Conservation (phyloP, 2,329 filamentous ascomycete genomes). For the Didymella arachidicola region DNA sequence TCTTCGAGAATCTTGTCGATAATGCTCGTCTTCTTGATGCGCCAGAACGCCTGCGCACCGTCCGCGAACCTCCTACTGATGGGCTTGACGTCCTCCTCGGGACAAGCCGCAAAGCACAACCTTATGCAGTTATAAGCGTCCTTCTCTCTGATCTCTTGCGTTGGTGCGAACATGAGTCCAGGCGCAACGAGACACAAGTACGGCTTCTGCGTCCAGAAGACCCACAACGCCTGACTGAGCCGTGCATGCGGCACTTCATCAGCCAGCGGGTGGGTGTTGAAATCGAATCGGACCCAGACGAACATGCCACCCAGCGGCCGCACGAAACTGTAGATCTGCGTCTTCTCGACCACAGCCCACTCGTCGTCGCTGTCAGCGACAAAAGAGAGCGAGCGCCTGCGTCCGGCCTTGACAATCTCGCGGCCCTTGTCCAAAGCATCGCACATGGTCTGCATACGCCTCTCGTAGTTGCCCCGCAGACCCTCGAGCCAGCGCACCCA, state of each 20-base stretch:
- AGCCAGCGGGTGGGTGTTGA: constrained; percentile 76
- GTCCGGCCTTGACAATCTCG: constrained; percentile 69
- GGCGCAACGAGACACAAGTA: constrained; percentile 74
- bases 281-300: constrained; percentile 78
- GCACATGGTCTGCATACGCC: constrained; percentile 84
- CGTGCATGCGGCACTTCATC: constrained; percentile 61
- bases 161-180: constrained; percentile 77
- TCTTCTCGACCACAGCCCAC: constrained; percentile 80
- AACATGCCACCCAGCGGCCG: constrained; percentile 94
- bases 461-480: constrained; percentile 82
- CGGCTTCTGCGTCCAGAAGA: constrained; percentile 73
- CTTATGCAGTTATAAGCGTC: constrained; percentile 76
- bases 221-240: constrained; percentile 72
- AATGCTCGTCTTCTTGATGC: constrained; percentile 70
- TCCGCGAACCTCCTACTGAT: constrained; percentile 71
- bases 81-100: constrained; percentile 70
- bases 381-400: constrained; percentile 45
- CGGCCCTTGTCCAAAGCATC: constrained; percentile 73
- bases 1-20: constrained; percentile 68
- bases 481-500: constrained; percentile 93
- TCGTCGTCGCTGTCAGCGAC: constrained; percentile 59
- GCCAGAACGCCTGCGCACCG: constrained; percentile 78
- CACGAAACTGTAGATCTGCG: constrained; percentile 75
- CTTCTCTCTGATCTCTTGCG: constrained; percentile 62
- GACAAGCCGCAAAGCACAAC: constrained; percentile 84